These are phyloP conservation scores for Colletotrichum sp. DNA, from an alignment of 2,329 filamentous ascomycete species.

Conservation along the genomic window DNA sequence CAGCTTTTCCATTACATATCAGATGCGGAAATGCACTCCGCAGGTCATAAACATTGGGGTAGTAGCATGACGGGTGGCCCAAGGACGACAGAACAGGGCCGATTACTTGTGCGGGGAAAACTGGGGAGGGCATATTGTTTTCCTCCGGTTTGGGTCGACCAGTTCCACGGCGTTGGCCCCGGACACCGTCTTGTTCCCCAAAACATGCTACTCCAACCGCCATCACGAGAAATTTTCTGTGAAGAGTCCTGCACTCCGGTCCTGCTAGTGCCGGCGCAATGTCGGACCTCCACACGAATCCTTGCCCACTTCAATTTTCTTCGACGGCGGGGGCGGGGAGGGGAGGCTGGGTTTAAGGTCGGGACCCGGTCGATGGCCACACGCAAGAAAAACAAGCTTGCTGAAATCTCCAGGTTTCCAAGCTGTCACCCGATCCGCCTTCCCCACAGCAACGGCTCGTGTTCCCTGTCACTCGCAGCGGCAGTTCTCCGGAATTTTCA, in stretches of 20 bases:
- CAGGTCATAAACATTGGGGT: background rate
- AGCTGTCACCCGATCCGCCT: conserved; percentile 13
- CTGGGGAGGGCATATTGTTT: background rate
- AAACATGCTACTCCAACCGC: conserved; percentile 7
- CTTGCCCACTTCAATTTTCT: background rate
- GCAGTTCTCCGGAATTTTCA: background rate
- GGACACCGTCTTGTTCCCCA: background rate
- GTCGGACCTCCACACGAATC: conserved; percentile 16
- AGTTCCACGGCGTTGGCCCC: conserved; percentile 1
- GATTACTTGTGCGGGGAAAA: conserved; percentile 14
- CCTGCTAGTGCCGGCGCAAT: conserved; percentile 13
- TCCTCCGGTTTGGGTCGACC: conserved; percentile 6
- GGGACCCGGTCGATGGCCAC: background rate
- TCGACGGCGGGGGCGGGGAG: conserved; percentile 4
- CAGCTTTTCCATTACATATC: background rate
- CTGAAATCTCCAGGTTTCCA: conserved; percentile 13
- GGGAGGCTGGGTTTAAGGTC: background rate
- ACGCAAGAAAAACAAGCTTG: background rate
- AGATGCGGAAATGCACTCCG: background rate
- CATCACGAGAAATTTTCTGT: background rate
- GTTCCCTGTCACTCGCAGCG: background rate
- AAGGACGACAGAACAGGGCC: conserved; percentile 12
- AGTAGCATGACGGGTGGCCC: background rate
- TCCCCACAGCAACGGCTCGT: background rate
- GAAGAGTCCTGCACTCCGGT: background rate